A percentile compares a stretch with the other conserved stretches of the same genome.
phyloP scores from a whole-genome alignment of 2,329 filamentous ascomycete species.

The Aspergillus japonicus region DNA sequence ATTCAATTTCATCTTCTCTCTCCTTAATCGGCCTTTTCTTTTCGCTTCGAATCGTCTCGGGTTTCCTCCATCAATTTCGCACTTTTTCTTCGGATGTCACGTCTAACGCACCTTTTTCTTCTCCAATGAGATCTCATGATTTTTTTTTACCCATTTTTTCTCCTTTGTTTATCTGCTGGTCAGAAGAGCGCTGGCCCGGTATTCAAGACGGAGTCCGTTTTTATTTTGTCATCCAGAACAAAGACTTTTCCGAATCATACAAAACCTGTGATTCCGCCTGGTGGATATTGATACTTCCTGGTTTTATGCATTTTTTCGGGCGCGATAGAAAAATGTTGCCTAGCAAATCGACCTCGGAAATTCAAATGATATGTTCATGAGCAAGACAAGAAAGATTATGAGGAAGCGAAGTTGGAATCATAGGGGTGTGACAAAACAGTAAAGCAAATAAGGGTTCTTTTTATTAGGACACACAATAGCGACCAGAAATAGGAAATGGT shows the following conservation, averaged over 20 bases:
- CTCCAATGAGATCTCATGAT: constrained; percentile 18
- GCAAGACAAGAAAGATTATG: not conserved
- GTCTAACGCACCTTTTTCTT: constrained; percentile 10
- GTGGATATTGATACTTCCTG: not conserved
- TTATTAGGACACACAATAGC: constrained; percentile 35
- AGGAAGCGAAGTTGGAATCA: not conserved
- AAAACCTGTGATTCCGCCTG: not conserved
- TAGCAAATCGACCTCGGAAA: not conserved
- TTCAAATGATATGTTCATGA: constrained; percentile 5
- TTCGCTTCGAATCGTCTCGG: constrained; percentile 21
- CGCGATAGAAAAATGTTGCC: constrained; percentile 4
- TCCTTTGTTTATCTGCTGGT: constrained; percentile 26
- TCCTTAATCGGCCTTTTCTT: constrained; percentile 16
- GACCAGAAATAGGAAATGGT: constrained; percentile 30
- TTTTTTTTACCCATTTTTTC: constrained; percentile 6
- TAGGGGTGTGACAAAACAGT: constrained; percentile 5
- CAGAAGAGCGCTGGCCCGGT: constrained; percentile 35
- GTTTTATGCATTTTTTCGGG: not conserved
- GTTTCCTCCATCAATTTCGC: constrained; percentile 16
- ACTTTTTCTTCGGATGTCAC: constrained; percentile 18
- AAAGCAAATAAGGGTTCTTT: constrained; percentile 30
- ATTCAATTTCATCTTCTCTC: constrained; percentile 8
- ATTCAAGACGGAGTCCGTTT: constrained; percentile 23
- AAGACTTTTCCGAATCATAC: not conserved
- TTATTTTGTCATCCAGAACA: constrained; percentile 2